A percentile compares a stretch with the other conserved stretches of the same genome.
These are phyloP conservation scores for Trypanosoma lewisi DNA, from an alignment of 208 protist species.

Conservation along the genomic window DNA sequence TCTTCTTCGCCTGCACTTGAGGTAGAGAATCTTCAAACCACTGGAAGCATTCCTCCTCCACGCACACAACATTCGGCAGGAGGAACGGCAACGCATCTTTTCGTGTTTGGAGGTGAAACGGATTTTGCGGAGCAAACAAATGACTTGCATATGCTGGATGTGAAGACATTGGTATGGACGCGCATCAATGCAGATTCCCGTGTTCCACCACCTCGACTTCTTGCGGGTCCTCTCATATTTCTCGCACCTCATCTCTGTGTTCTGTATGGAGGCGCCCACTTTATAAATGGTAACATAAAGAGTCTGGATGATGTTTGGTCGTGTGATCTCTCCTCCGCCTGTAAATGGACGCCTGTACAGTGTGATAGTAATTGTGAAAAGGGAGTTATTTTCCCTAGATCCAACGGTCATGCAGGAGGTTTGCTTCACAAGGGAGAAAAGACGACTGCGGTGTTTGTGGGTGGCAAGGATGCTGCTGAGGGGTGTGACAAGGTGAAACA, in stretches of 20 bases:
- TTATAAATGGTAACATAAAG: slow-evolving; percentile 43
- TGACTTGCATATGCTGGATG: slow-evolving; percentile 41
- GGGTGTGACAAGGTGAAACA: slow-evolving; percentile 61
- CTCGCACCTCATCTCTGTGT: slow-evolving; percentile 32
- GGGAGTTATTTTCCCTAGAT: slow-evolving; percentile 22
- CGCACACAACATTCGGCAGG: slow-evolving; percentile 56
- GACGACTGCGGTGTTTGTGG: slow-evolving; percentile 43
- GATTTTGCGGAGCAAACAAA: slow-evolving; percentile 45
- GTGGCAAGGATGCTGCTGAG: slow-evolving; percentile 56
- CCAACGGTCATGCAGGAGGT: slow-evolving; percentile 43
- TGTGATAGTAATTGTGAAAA: background rate
- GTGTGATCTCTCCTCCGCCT: slow-evolving; percentile 20
- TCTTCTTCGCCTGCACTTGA: slow-evolving; percentile 19
- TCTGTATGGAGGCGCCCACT: slow-evolving; percentile 67
- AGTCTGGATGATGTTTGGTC: slow-evolving; percentile 55
- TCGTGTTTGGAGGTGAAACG: slow-evolving; percentile 69
- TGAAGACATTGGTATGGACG: slow-evolving; percentile 41
- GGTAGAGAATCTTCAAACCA: slow-evolving; percentile 21
- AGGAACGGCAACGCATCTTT: slow-evolving; percentile 25
- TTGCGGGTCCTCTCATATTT: slow-evolving; percentile 47
- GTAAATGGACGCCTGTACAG: slow-evolving; percentile 22
- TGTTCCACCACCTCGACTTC: slow-evolving; percentile 44
- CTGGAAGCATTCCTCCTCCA: slow-evolving; percentile 39
- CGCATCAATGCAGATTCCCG: slow-evolving; percentile 7
- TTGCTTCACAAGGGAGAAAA: background rate